Conservation (phyloP, 73 alveolate species). For the Paramecium sexaurelia region DNA sequence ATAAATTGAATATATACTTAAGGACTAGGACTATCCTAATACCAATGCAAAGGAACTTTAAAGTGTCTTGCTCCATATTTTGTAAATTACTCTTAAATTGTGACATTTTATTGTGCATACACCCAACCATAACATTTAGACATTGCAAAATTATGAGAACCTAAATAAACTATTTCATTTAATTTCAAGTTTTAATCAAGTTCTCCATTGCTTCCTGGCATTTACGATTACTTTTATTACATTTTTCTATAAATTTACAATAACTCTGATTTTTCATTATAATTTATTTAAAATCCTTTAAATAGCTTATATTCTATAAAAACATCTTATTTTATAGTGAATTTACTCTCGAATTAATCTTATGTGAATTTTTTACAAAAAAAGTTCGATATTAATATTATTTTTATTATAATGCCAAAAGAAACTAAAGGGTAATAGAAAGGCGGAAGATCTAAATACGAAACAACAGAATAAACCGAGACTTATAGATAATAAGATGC, state of each 20-base stretch:
- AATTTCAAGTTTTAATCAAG: not conserved
- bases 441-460: constrained; percentile 53
- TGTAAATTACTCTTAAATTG: not conserved
- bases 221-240: not conserved
- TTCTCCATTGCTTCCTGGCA: constrained; percentile 47
- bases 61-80: constrained; percentile 51
- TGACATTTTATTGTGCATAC: constrained; percentile 39
- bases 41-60: constrained; percentile 45
- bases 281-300: too few species aligned
- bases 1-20: not conserved
- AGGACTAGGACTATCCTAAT: not conserved
- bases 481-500: constrained; percentile 61
- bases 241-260: not conserved
- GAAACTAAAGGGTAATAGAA: not conserved
- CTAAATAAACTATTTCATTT: not conserved
- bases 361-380: too few species aligned
- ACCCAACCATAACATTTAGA: constrained; percentile 28
- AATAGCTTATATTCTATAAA: too few species aligned
- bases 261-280: too few species aligned
- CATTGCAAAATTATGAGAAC: constrained; percentile 50
- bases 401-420: not conserved
- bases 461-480: constrained; percentile 59
- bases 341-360: not conserved
- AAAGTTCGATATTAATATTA: too few species aligned
- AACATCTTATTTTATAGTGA: too few species aligned